phyloP scores from a whole-genome alignment of 208 protist species.

The Naegleria lovaniensis region DNA sequence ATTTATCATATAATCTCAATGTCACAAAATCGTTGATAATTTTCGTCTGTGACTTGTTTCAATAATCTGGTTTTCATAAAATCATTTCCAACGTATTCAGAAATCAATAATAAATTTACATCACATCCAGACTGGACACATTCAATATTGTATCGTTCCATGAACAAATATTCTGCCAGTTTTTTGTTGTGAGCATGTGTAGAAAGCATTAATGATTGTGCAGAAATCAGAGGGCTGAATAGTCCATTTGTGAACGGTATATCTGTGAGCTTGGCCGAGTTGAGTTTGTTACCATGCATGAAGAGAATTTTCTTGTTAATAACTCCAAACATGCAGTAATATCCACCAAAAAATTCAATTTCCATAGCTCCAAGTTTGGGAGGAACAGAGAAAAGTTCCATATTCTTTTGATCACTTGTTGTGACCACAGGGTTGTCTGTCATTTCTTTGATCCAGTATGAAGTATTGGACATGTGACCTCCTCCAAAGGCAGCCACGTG shows the following conservation, averaged over 20 bases:
- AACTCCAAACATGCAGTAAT: neutral
- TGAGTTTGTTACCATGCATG: neutral
- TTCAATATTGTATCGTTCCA: neutral
- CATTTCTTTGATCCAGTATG: neutral
- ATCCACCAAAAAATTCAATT: neutral
- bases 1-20: neutral
- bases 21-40: neutral
- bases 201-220: neutral
- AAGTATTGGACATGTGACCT: neutral
- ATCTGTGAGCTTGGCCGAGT: neutral
- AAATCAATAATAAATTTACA: neutral
- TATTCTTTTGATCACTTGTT: neutral
- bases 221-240: neutral
- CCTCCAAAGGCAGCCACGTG: neutral
- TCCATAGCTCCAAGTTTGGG: neutral
- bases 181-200: neutral
- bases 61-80: neutral
- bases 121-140: neutral
- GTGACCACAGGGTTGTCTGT: neutral
- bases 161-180: neutral
- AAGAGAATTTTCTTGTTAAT: neutral
- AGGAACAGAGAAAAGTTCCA: neutral
- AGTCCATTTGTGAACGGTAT: neutral
- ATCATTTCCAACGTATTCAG: neutral
- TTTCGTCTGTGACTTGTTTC: neutral